These are phyloP conservation scores for Vitis rotundifolia DNA, from an alignment of 164 flowering plant species.

Conservation along the genomic window DNA sequence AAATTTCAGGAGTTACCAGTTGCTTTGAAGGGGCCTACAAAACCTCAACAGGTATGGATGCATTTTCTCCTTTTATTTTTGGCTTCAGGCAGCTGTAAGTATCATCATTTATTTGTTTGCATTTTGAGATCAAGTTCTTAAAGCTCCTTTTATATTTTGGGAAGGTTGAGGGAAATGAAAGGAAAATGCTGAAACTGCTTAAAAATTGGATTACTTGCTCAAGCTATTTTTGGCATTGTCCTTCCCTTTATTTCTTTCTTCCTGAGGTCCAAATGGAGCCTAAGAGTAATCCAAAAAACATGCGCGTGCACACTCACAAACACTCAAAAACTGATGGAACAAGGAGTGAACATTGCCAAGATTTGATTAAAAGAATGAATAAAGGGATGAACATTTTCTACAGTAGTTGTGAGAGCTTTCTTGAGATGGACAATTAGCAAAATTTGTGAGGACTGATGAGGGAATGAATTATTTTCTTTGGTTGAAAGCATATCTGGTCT, in stretches of 20 bases:
- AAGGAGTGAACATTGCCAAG: too few relatives aligned
- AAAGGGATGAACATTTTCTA: constrained; percentile 1
- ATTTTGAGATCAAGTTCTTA: background rate
- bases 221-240: too few relatives aligned
- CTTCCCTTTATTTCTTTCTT: too few relatives aligned
- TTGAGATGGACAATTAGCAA: too few relatives aligned
- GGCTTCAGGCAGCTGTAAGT: background rate
- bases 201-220: too few relatives aligned
- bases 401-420: background rate
- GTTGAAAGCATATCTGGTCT: background rate
- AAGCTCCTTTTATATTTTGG: too few relatives aligned
- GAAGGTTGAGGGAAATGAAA: too few relatives aligned
- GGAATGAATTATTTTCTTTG: background rate
- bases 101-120: background rate
- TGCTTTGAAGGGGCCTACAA: constrained; percentile 39
- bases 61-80: background rate
- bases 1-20: constrained; percentile 90
- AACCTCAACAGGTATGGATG: constrained; percentile 58
- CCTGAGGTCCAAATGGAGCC: too few relatives aligned
- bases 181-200: too few relatives aligned
- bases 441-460: background rate
- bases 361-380: background rate
- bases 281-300: too few relatives aligned
- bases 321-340: too few relatives aligned
- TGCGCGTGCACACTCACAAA: too few relatives aligned